Base-by-base conservation (phyloP, 108 stramenopile genomes). In the Discostella stelligeroides region DNA sequence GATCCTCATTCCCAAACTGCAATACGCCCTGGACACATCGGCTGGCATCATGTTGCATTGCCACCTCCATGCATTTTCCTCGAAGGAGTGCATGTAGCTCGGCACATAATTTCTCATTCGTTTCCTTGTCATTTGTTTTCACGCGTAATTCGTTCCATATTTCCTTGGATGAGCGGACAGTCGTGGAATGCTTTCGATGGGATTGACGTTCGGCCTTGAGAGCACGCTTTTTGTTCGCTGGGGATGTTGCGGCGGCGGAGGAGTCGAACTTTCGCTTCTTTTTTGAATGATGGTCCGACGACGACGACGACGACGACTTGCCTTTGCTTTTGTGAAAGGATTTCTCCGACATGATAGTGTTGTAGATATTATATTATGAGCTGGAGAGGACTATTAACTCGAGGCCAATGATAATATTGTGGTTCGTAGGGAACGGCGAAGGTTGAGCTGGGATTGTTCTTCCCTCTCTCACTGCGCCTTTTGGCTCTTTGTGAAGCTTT, bases 31-130 rank as follows among this genome's bases (percentile, higher is more conserved):
- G 96, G 7, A 95, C 91, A 25, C 91, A 87, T 23, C 96, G 86
- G 51, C 88, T 89, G 9, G 94, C 93, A 76, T 97, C 96, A 68
- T 97, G 96, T 63, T 94, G 92, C 77, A 95, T 80, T 8, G 89
- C 90, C 55, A 97, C 87, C 73, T 91, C 87, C 53, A 75, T 77
- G 21, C 85, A 81, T 73, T 92, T 91, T 11, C 88, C 89, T 43
- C 66, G 76, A 23, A 96, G 73, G 66, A 96, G 64, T 45, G 79
- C 73, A 77, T 88, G 89, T 18, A 94, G 82, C 62, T 89, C 73
- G 14, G 85, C 80, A 72, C 87, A 87, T 25, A 91, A 53, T 49
- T 76, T 71, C 8, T 74, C 66, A 56, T 63, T 92, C 5, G 92
- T 87, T n/a, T 84, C 82, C 12, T 79, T 60, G 41, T 84, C 77